These are phyloP conservation scores for Candida stauntonica DNA, from an alignment of 805 yeast genomes.

Conservation along the genomic window DNA sequence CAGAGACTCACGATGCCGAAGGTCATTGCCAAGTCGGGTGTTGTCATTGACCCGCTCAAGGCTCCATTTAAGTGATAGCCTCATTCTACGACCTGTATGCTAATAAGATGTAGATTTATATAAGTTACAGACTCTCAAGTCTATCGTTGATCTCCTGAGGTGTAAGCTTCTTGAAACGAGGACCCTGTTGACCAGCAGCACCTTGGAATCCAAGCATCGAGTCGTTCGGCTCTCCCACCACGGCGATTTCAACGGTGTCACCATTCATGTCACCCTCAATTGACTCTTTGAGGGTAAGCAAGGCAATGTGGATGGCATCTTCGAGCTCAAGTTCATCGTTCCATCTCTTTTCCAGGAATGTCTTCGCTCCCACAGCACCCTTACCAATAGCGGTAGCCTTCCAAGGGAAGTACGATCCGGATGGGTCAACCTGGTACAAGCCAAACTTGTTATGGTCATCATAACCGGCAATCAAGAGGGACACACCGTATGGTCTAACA, in stretches of 20 bases:
- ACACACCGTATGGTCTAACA: slow-evolving; percentile 98
- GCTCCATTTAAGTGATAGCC: slow-evolving; percentile 64
- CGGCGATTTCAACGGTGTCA: slow-evolving; percentile 87
- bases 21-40: slow-evolving; percentile 80
- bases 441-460: slow-evolving; percentile 74
- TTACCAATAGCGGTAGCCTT: slow-evolving; percentile 99
- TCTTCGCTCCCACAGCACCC: slow-evolving; percentile 93
- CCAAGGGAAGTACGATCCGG: slow-evolving; percentile 98
- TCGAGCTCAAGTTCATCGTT: slow-evolving; percentile 94
- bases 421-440: slow-evolving; percentile 95
- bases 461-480: slow-evolving; percentile 88
- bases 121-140: slow-evolving; percentile 71
- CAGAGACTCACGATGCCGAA: slow-evolving; percentile 87
- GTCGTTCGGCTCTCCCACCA: slow-evolving; percentile 80
- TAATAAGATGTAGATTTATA: background rate
- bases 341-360: slow-evolving; percentile 97
- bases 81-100: too few species aligned
- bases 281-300: slow-evolving; percentile 89
- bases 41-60: slow-evolving; percentile 85
- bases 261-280: slow-evolving; percentile 98
- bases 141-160: slow-evolving; percentile 95
- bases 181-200: slow-evolving; percentile 72
- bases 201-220: slow-evolving; percentile 83
- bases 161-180: slow-evolving; percentile 79
- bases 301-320: slow-evolving; percentile 96